phyloP scores from a whole-genome alignment of 1,284 basidiomycete genomes.

The Schizophyllum amplum region DNA sequence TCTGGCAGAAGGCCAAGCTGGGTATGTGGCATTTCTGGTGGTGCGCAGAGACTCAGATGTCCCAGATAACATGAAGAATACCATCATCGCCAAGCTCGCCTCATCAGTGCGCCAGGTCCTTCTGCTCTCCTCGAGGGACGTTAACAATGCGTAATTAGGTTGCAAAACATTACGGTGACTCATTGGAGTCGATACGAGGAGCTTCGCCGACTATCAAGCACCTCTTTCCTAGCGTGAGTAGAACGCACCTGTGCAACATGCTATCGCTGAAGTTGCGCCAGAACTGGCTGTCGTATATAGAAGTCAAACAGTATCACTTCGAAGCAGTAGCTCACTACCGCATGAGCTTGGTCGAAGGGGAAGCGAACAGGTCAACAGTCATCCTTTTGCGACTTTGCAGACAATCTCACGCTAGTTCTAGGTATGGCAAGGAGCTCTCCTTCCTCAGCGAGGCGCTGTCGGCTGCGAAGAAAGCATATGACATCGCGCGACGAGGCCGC shows the following conservation, averaged over 20 bases:
- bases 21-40: conserved; percentile 37
- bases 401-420: conserved; percentile 21
- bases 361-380: conserved; percentile 55
- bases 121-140: conserved; percentile 2
- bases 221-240: conserved; percentile 46
- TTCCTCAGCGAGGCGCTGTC: conserved; percentile 62
- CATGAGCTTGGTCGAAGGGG: conserved; percentile 88
- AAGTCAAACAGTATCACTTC: conserved; percentile 84
- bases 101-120: conserved; percentile 39
- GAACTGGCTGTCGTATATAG: conserved; percentile 80
- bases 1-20: conserved; percentile 88
- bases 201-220: conserved; percentile 38
- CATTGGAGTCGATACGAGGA: conserved; percentile 44
- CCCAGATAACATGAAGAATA: conserved; percentile 75
- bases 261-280: conserved; percentile 22
- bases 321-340: conserved; percentile 86
- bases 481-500: conserved; percentile 56
- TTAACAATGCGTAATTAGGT: conserved; percentile 31
- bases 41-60: conserved; percentile 3
- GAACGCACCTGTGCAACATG: background rate
- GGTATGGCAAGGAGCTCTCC: conserved; percentile 81
- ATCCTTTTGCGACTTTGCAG: conserved; percentile 9
- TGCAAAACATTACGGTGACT: conserved; percentile 58
- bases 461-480: conserved; percentile 68
- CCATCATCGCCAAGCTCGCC: conserved; percentile 81